Evolutionary conservation across 73 alveolate genomes (phyloP), one percentile per base, ranked within the genome.

Genomic region (Symbiodinium pilosum): DNA sequence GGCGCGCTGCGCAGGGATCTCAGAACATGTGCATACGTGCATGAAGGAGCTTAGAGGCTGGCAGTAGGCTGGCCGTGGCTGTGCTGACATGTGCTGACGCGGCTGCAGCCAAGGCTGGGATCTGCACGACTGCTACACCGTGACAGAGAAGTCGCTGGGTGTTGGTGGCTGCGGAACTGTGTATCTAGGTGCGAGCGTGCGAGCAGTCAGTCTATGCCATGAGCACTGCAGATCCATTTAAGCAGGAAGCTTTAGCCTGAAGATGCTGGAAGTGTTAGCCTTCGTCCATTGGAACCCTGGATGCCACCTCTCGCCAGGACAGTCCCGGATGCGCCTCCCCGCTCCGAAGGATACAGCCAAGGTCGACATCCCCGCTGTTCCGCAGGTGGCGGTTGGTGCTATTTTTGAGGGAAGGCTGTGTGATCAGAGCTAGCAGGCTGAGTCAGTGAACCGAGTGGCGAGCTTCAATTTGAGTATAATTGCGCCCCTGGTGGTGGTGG

Each of bases 81-180:
- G 73, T 30, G 26, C 32, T 54, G 71, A 5, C n/a, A n/a, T 24
- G 71, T 54, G 71, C 71, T 54, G 20, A 21, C 34, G 84, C 34
- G 87, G 28, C 44, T 14, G 14, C 40, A 16, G 52, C 47, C 47
- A 21, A 77, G 87, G 87, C 18, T 91, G 97, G 97, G 97, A 91
- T 24, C 38, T 91, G 54, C 89, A 91, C n/a, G 81, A 71, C 20
- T 91, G 97, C 81, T 91, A 91, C 52, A 0, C 54, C 11, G 26
- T 91, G 83, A 91, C 97, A 24, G 97, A 91, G 38, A 52, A 84
- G 68, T 85, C 97, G 1, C 85, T 91, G 20, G 97, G 97, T 30
- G 77, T 86, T 32, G 97, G 97, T 26, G 97, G 97, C 77, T 91
- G 97, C 40, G 97, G 97, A 51, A 91, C 97, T 2, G 97, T 91